Evolutionary conservation across 257 asterid species (phyloP).

Genomic region (Buddleja alternifolia): DNA sequence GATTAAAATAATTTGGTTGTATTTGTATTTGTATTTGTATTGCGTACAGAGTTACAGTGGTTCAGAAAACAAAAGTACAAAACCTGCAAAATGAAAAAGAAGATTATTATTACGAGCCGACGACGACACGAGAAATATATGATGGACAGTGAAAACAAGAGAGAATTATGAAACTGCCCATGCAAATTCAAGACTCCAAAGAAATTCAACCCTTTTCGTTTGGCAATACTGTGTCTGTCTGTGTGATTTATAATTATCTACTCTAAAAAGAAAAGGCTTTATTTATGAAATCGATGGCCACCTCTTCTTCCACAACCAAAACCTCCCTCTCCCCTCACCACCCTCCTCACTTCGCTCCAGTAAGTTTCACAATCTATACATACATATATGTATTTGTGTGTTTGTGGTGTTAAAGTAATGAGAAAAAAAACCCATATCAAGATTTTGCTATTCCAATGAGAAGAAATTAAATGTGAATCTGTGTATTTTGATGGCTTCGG

Average conservation of each 20-base stretch:
- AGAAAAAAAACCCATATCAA: neutral
- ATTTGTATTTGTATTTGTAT: too few species aligned
- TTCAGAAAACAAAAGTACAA: slow-evolving; percentile 26
- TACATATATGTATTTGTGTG: neutral
- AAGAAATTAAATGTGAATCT: neutral
- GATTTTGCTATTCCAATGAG: neutral
- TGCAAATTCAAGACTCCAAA: slow-evolving; percentile 19
- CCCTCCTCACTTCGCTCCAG: slow-evolving; percentile 83
- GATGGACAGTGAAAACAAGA: slow-evolving; percentile 24
- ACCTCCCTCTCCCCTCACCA: slow-evolving; percentile 68
- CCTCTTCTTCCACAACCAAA: slow-evolving; percentile 48
- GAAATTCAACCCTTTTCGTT: neutral
- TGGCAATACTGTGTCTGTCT: neutral
- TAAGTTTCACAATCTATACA: slow-evolving; percentile 31
- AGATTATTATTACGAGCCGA: slow-evolving; percentile 37
- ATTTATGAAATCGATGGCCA: slow-evolving; percentile 54
- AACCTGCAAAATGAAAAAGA: neutral
- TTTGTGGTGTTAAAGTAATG: neutral
- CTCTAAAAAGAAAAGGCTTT: neutral
- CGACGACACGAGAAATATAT: slow-evolving; percentile 35
- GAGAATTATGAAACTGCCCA: slow-evolving; percentile 18
- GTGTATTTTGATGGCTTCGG: neutral
- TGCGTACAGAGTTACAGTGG: neutral
- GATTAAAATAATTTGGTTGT: slow-evolving; percentile 16
- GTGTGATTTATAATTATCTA: neutral